Conservation (phyloP, 768 basidiomycete species). For the Dacryopinax spathularia region DNA sequence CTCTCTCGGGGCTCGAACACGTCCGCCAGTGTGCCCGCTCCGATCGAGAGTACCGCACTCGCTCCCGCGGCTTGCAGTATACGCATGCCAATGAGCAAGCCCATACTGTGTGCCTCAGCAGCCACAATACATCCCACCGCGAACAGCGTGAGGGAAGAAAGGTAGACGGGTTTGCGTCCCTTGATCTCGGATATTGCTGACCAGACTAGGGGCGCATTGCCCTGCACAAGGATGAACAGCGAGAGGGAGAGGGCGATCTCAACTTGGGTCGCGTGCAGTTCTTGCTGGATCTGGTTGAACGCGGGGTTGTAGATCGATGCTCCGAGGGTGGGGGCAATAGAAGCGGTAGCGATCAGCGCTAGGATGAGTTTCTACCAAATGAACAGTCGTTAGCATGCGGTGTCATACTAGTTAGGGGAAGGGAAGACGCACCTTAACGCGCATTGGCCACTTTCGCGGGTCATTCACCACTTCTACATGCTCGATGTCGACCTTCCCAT, state of each 20-base stretch:
- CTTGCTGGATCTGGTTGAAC: conserved; percentile 41
- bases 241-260: conserved; percentile 57
- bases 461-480: conserved; percentile 38
- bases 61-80: conserved; percentile 53
- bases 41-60: conserved; percentile 53
- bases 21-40: conserved; percentile 65
- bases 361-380: conserved; percentile 38
- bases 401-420: not conserved
- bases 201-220: conserved; percentile 53
- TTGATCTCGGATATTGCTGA: conserved; percentile 56
- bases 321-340: conserved; percentile 43
- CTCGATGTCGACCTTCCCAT: conserved; percentile 23
- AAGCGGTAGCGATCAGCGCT: conserved; percentile 27
- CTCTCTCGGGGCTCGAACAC: conserved; percentile 61
- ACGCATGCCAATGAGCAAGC: conserved; percentile 52
- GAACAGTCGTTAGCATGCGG: too few species aligned
- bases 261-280: conserved; percentile 44
- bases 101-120: conserved; percentile 41
- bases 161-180: conserved; percentile 51
- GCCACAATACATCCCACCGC: conserved; percentile 42
- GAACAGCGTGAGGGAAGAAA: conserved; percentile 36
- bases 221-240: conserved; percentile 61
- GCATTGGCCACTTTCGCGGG: conserved; percentile 43
- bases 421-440: conserved; percentile 36
- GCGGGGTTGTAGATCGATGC: conserved; percentile 55